A percentile compares a stretch with the other conserved stretches of the same genome.
These are phyloP conservation scores for Apostasia shenzhenica DNA, from an alignment of 106 monocot species.

Conservation along the genomic window DNA sequence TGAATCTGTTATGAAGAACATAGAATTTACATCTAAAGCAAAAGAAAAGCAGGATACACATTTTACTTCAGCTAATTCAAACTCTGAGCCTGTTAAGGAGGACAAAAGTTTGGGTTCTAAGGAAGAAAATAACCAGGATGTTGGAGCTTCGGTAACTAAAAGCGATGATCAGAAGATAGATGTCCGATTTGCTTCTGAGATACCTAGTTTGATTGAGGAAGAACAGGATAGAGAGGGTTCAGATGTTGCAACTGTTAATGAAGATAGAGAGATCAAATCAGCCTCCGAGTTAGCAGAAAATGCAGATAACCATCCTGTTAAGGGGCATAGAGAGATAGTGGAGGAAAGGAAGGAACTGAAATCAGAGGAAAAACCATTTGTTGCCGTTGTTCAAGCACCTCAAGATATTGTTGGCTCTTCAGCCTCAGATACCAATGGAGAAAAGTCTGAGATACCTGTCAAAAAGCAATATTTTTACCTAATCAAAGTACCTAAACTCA, in stretches of 20 bases:
- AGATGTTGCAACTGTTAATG: not conserved
- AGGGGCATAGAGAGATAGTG: not conserved
- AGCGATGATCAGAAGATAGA: not conserved
- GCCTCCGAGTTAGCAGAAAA: too few relatives aligned
- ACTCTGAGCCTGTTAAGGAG: not conserved
- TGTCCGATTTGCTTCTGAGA: not conserved
- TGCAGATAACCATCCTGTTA: not conserved
- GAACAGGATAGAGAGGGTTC: not conserved
- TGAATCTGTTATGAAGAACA: not conserved
- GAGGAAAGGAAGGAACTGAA: constrained; percentile 1
- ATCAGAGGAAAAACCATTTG: not conserved
- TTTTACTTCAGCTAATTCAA: not conserved
- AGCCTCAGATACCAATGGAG: constrained; percentile 1
- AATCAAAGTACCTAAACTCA: constrained; percentile 3
- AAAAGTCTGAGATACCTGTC: not conserved
- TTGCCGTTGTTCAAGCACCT: not conserved
- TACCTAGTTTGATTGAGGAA: not conserved
- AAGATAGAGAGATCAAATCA: not conserved
- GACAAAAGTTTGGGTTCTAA: not conserved
- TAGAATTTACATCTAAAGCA: too few relatives aligned
- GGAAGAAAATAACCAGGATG: not conserved
- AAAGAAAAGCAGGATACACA: too few relatives aligned
- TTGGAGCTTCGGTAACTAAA: not conserved
- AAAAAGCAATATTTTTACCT: not conserved
- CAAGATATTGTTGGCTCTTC: not conserved